phyloP scores from a whole-genome alignment of 306 rosid genomes.

The Quercus aquifolioides region DNA sequence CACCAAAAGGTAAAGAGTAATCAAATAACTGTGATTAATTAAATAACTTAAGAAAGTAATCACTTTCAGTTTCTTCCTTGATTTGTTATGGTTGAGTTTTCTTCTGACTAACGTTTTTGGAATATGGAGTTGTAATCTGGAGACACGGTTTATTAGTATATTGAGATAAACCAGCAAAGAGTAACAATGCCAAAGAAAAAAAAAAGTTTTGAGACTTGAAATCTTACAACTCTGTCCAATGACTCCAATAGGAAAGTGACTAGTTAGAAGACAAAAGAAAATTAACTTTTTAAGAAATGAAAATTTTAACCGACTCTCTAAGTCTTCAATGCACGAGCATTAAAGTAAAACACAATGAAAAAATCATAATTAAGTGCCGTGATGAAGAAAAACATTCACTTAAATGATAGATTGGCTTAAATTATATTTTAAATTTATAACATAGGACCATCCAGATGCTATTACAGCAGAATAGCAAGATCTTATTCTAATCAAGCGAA shows the following conservation, averaged over 20 bases:
- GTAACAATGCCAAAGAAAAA: neutral
- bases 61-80: constrained; percentile 1
- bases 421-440: too few relatives aligned
- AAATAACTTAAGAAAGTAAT: neutral
- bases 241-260: constrained; percentile 1
- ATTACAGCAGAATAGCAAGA: too few relatives aligned
- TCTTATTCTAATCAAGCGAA: too few relatives aligned
- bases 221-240: too few relatives aligned
- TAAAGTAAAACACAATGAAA: neutral
- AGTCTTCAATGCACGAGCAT: neutral
- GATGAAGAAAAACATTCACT: too few relatives aligned
- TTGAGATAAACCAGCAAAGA: constrained; percentile 21
- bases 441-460: too few relatives aligned
- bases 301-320: neutral
- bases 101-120: constrained; percentile 11
- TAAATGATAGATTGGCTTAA: too few relatives aligned
- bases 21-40: constrained; percentile 53
- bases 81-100: constrained; percentile 19
- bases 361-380: too few relatives aligned
- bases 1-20: constrained; percentile 42
- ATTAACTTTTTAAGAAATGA: neutral
- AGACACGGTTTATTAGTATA: neutral
- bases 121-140: constrained; percentile 34
- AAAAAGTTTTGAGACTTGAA: too few relatives aligned
- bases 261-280: neutral